Percentiles rank a stretch among this genome's conserved stretches.
These are phyloP conservation scores for Emergomyces orientalis DNA, from an alignment of 2,329 filamentous ascomycete genomes.

Conservation along the genomic window DNA sequence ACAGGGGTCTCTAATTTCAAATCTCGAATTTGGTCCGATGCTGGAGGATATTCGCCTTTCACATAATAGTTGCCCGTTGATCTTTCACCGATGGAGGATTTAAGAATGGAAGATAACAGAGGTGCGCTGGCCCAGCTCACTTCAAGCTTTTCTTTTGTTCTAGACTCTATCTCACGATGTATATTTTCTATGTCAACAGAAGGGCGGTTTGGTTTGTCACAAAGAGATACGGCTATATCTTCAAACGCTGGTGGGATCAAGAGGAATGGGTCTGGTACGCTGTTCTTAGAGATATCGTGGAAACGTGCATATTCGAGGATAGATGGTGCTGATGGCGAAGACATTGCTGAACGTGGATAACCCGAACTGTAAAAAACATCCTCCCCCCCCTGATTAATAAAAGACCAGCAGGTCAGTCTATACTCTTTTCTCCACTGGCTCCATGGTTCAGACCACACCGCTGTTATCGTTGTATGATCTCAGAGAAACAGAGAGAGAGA, in stretches of 20 bases:
- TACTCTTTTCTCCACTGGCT: neutral
- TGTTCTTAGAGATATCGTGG: conserved; percentile 35
- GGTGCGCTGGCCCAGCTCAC: conserved; percentile 24
- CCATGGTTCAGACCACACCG: neutral
- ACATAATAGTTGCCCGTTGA: conserved; percentile 3
- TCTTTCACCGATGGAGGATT: neutral
- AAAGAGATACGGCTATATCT: conserved; percentile 9
- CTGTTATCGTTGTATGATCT: neutral
- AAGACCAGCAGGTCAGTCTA: neutral
- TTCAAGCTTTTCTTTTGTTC: conserved; percentile 26
- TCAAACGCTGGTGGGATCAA: conserved; percentile 11
- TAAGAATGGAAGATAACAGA: conserved; percentile 26
- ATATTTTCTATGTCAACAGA: neutral
- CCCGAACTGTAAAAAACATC: neutral
- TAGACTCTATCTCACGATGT: conserved; percentile 1
- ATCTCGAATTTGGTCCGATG: conserved; percentile 17
- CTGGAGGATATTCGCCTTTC: conserved; percentile 18
- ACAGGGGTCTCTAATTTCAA: conserved; percentile 41
- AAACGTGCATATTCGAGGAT: conserved; percentile 42
- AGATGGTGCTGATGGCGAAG: conserved; percentile 25
- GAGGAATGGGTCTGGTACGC: conserved; percentile 22
- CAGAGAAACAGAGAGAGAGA: too few species aligned
- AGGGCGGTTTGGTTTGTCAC: conserved; percentile 11
- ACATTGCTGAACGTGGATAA: conserved; percentile 5
- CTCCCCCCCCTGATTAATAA: neutral